Base-by-base conservation (phyloP, 495 filamentous ascomycete genomes). In the Glutinoglossum americanum region DNA sequence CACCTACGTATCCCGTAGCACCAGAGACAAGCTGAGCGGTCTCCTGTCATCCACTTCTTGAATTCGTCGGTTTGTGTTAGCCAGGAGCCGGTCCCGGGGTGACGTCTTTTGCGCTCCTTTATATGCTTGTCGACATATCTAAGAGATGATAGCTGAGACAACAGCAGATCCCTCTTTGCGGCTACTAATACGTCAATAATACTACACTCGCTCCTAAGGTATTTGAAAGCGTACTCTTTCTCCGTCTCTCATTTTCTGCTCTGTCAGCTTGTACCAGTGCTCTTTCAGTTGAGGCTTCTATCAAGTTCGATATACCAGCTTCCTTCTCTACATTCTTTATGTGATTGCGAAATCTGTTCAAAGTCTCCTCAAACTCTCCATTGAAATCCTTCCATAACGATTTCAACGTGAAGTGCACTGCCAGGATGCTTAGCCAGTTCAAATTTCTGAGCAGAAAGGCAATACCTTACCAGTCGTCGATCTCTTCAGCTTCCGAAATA, bases 401-500 rank as follows among this genome's bases (percentile, higher is more conserved):
- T 8, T 58, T 63, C 15, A 64, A 23, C 8, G 32, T 27, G 33
- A 33, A n/a, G 26, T 33, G 25, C 13, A 56, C 47, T 51, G 8
- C 15, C 23, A 10, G 47, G 19, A 51, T 25, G 17, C 47, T 15
- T 51, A 51, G 21, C 15, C 26, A 51, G 47, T 28, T 51, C 26
- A 51, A 28, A 25, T 51, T 5, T 6, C 21, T 25, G 47, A n/a
- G 47, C 21, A 51, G 47, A 51, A 41, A 15, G 5, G 13, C 15
- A 15, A 13, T 41, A 15, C 47, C 26, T 25, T 51, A 51, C 47
- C 47, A 25, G 47, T 25, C 26, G 21, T 25, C 47, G 37, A 41
- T 41, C 17, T 63, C 39, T 62, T 69, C 0, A 58, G 60, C 15
- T 60, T 56, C 23, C 62, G 44, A 41, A 74, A 66, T 0, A 66